Conservation (phyloP, 768 basidiomycete species). For the Pluteus cervinus region DNA sequence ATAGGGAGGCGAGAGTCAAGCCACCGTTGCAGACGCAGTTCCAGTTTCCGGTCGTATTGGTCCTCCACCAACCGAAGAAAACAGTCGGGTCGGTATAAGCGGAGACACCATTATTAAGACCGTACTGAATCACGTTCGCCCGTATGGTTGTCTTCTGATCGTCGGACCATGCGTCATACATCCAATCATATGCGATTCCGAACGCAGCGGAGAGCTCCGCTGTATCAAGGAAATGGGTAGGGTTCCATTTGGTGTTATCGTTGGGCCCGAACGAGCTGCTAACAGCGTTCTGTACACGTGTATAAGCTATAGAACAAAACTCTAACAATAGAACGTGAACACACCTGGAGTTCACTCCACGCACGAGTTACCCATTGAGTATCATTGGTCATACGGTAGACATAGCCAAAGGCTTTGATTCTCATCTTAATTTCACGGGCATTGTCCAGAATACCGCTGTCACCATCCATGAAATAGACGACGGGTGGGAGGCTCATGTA, state of each 20-base stretch:
- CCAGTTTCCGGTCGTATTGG: conserved; percentile 83
- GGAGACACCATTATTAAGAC: conserved; percentile 59
- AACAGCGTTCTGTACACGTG: conserved; percentile 54
- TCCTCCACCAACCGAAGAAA: conserved; percentile 74
- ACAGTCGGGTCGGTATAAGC: conserved; percentile 37
- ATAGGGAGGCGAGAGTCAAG: conserved; percentile 82
- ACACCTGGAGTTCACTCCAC: conserved; percentile 77
- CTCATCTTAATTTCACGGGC: conserved; percentile 86
- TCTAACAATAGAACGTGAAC: conserved; percentile 15
- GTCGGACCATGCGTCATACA: conserved; percentile 77
- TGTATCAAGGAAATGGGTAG: conserved; percentile 83
- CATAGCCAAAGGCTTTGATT: conserved; percentile 90
- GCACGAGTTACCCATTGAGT: conserved; percentile 86
- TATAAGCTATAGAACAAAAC: not conserved
- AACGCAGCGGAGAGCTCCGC: conserved; percentile 90
- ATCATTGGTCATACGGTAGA: conserved; percentile 85
- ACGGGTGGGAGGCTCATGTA: conserved; percentile 63
- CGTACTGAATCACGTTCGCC: conserved; percentile 69
- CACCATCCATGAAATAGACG: conserved; percentile 68
- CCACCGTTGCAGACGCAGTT: conserved; percentile 96
- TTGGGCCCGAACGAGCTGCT: conserved; percentile 68
- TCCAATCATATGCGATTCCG: conserved; percentile 94
- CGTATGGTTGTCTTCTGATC: conserved; percentile 68
- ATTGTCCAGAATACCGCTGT: conserved; percentile 87
- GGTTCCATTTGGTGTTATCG: conserved; percentile 75